Evolutionary conservation across 2,329 filamentous ascomycete species (phyloP).

Genomic region (Trichoderma arundinaceum): DNA sequence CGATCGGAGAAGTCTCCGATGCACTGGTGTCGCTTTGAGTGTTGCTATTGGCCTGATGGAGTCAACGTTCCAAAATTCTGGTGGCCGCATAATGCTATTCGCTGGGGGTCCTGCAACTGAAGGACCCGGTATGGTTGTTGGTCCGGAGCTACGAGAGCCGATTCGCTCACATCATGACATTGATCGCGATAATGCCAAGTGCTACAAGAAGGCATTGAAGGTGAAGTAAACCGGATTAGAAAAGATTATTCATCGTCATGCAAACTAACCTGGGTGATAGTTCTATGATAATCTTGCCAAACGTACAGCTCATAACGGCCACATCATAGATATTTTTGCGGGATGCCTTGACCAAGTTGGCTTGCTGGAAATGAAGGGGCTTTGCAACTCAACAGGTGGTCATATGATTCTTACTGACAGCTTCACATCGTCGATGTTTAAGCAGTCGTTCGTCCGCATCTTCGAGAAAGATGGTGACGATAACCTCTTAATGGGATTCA

Average conservation of each 20-base stretch:
- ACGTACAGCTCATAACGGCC: constrained; percentile 92
- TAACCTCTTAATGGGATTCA: constrained; percentile 97
- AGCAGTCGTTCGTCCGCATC: constrained; percentile 94
- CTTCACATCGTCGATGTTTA: constrained; percentile 99
- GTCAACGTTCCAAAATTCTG: constrained; percentile 93
- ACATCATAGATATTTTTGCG: constrained; percentile 97
- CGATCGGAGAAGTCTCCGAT: constrained; percentile 87
- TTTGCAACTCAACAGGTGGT: constrained; percentile 93
- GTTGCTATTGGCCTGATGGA: constrained; percentile 93
- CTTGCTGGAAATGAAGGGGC: constrained; percentile 95
- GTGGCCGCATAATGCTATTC: constrained; percentile 96
- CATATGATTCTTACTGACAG: constrained; percentile 99
- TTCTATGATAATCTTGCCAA: constrained; percentile 97
- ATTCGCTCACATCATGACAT: constrained; percentile 99
- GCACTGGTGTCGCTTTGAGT: constrained; percentile 94
- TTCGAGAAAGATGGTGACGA: constrained; percentile 97
- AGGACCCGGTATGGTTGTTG: constrained; percentile 95
- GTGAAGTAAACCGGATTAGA: constrained; percentile 50
- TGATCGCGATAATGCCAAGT: constrained; percentile 98
- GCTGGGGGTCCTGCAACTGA: constrained; percentile 94
- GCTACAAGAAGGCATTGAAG: constrained; percentile 99
- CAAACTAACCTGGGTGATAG: constrained; percentile 49
- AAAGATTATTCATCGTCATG: not conserved
- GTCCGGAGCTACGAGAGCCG: constrained; percentile 91
- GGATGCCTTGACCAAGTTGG: constrained; percentile 97